phyloP scores from a whole-genome alignment of 306 rosid species.

The Pueraria montana region DNA sequence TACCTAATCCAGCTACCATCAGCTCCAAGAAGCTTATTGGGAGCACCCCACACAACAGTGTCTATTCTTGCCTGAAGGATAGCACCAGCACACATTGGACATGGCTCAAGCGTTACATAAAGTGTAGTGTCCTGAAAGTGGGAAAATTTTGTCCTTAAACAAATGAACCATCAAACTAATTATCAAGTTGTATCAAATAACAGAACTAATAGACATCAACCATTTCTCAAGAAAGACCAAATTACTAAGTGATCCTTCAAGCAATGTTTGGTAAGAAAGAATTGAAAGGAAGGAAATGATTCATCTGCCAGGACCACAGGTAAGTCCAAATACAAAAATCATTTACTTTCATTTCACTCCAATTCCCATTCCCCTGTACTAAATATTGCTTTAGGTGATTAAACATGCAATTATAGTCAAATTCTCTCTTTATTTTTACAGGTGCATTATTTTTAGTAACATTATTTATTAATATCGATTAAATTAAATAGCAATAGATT shows the following conservation, averaged over 20 bases:
- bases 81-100: conserved; percentile 99
- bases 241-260: not conserved
- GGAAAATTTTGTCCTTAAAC: conserved; percentile 43
- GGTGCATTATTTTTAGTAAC: conserved; percentile 22
- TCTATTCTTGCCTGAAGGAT: conserved; percentile 88
- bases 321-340: conserved; percentile 20
- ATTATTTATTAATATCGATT: not conserved
- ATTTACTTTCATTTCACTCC: conserved; percentile 13
- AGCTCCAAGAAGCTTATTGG: conserved; percentile 99
- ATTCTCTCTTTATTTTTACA: not conserved
- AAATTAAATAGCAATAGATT: not conserved
- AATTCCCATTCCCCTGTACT: not conserved
- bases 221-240: conserved; percentile 34
- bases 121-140: conserved; percentile 75
- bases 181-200: conserved; percentile 35
- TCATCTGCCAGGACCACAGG: not conserved
- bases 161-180: conserved; percentile 40
- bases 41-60: conserved; percentile 98
- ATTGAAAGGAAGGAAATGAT: conserved; percentile 11
- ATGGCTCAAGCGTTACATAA: conserved; percentile 96
- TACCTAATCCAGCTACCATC: conserved; percentile 99
- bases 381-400: conserved; percentile 23
- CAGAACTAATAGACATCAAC: conserved; percentile 25
- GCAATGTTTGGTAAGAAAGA: conserved; percentile 17
- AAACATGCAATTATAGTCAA: conserved; percentile 30